Percentiles rank a stretch among this genome's conserved stretches.
phyloP scores from a whole-genome alignment of 208 protist species.

The Phytomonas sp. region DNA sequence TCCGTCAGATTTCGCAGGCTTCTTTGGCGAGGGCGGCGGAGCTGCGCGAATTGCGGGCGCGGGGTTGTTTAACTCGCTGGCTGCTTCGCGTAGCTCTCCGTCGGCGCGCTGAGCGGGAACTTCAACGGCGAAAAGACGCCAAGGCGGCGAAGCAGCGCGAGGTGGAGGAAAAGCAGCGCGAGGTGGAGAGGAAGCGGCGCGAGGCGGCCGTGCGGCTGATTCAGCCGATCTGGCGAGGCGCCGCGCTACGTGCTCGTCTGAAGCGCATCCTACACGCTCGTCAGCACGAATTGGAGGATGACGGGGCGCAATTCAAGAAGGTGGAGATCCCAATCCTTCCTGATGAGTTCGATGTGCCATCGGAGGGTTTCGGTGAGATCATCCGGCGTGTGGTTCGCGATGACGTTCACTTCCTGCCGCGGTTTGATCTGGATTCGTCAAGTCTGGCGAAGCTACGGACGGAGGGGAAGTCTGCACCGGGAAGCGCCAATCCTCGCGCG shows the following conservation, averaged over 20 bases:
- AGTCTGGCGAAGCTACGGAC: neutral
- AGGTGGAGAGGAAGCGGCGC: constrained; percentile 5
- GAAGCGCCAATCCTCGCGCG: neutral
- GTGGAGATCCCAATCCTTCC: constrained; percentile 34
- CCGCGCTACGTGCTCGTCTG: constrained; percentile 57
- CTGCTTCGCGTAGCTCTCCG: neutral
- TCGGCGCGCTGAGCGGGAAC: neutral
- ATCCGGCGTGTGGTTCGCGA: constrained; percentile 11
- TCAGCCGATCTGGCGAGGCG: constrained; percentile 81
- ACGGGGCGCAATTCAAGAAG: constrained; percentile 40
- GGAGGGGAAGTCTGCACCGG: neutral
- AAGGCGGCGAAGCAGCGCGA: neutral
- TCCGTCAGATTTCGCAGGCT: neutral
- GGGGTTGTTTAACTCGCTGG: neutral
- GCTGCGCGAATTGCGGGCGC: neutral
- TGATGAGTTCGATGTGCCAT: constrained; percentile 8
- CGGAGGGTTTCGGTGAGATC: constrained; percentile 18
- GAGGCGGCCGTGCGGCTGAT: constrained; percentile 59
- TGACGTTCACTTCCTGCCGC: neutral
- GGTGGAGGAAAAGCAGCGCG: neutral
- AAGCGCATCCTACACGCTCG: constrained; percentile 30
- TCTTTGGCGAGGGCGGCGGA: neutral
- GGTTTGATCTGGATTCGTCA: neutral
- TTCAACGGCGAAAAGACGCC: neutral
- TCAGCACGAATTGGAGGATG: constrained; percentile 18